Base-by-base conservation (phyloP, 2,329 filamentous ascomycete species). In the Raffaelea deltoideospora region DNA sequence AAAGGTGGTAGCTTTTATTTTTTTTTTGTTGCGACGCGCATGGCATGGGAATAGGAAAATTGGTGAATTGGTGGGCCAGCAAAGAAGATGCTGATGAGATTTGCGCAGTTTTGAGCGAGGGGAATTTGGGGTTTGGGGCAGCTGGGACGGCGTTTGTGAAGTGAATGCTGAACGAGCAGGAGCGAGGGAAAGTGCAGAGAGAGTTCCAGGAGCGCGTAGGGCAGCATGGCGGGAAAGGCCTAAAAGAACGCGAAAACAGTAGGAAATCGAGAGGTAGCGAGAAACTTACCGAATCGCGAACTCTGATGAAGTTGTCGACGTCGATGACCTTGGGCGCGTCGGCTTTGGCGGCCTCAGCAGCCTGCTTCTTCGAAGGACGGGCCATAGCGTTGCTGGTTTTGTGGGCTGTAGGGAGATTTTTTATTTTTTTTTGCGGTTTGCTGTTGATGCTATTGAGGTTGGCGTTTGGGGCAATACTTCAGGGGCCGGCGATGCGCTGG, bases 251-350 rank as follows among this genome's bases (percentile, higher is more conserved):
- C 29, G 29, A 31, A 31, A 31, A 27, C 29, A 31, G 14, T 9
- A 5, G 19, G 19, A 4, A 32, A 17, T 30, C 23, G 15, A 11
- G 7, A 30, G 28, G 40, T 28, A 41, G 43, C 37, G n/a, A 41
- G 39, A 44, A 31, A 42, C 81, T 70, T 76, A 92, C 85, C 54
- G 75, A 78, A 55, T 92, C 84, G 50, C 84, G 74, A 34, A 86
- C 84, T 52, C 78, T 69, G 42, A 83, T 69, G 55, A 88, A 88
- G 56, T 83, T 79, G 40, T 84, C 78, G 39, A 80, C 67, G 43
- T 84, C 74, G 45, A 81, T 72, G 30, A 64, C 58, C 48, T 64
- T 58, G 39, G 53, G 48, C 34, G 54, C 47, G 28, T 56, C 50
- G 38, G 52, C 53, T 41, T 48, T 45, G 41, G 39, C 44, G 37